Evolutionary conservation across 2,329 filamentous ascomycete genomes (phyloP).

Genomic region (Alternaria angustiovoidea): DNA sequence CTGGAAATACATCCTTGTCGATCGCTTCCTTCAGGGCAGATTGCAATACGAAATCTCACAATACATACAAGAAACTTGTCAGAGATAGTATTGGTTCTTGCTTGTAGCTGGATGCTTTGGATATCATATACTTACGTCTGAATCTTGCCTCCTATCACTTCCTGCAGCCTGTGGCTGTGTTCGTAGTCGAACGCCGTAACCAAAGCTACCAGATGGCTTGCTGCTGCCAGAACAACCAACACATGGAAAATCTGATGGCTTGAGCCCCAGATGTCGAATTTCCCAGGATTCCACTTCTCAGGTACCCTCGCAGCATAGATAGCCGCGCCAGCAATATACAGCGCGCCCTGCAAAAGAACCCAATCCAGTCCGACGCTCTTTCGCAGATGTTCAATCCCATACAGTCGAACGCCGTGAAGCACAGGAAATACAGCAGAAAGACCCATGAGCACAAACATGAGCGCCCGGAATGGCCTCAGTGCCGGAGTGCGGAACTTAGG

Average conservation of each 20-base stretch:
- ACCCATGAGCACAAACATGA: slow-evolving; percentile 90
- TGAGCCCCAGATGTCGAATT: slow-evolving; percentile 89
- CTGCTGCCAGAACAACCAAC: slow-evolving; percentile 82
- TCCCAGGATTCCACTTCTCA: slow-evolving; percentile 78
- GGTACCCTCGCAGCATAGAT: slow-evolving; percentile 89
- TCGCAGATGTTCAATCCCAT: slow-evolving; percentile 72
- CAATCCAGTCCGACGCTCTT: slow-evolving; percentile 80
- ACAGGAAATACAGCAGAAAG: slow-evolving; percentile 84
- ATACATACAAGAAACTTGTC: not conserved
- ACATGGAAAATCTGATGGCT: slow-evolving; percentile 98
- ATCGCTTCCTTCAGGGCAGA: not conserved
- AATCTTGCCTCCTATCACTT: slow-evolving; percentile 1
- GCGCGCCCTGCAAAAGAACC: slow-evolving; percentile 78
- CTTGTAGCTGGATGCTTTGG: no score
- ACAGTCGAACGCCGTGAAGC: slow-evolving; percentile 74
- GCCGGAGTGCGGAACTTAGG: slow-evolving; percentile 83
- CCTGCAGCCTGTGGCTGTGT: slow-evolving; percentile 60
- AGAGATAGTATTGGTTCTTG: not conserved
- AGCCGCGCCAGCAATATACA: slow-evolving; percentile 86
- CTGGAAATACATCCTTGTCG: slow-evolving; percentile 11
- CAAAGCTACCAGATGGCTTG: slow-evolving; percentile 81
- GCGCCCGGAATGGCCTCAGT: slow-evolving; percentile 84
- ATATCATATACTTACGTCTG: not conserved
- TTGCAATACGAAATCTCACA: not conserved
- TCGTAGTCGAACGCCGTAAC: slow-evolving; percentile 86